Percentiles rank a stretch among this genome's conserved stretches.
Conservation (phyloP, 2,329 filamentous ascomycete species). For the Lasiodiplodia sp. region DNA sequence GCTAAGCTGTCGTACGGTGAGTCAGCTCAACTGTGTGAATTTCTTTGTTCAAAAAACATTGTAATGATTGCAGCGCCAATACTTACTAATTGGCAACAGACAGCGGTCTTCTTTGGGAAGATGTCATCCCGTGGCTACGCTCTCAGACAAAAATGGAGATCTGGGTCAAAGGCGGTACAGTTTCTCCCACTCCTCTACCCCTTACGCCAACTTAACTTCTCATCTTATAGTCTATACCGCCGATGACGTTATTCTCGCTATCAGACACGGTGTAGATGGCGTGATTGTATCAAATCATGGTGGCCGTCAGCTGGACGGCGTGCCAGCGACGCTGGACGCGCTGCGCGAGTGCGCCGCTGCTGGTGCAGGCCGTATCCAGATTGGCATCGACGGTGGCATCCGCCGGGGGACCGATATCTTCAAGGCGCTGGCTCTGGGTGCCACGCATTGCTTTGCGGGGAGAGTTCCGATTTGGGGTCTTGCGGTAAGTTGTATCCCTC, state of each 20-base stretch:
- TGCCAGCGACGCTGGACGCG: slow-evolving; percentile 60
- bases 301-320: slow-evolving; percentile 60
- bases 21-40: no score
- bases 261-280: slow-evolving; percentile 50
- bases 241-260: slow-evolving; percentile 54
- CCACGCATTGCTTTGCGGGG: slow-evolving; percentile 58
- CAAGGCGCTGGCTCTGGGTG: slow-evolving; percentile 63
- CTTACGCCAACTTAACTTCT: no score
- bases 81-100: slow-evolving; percentile 27
- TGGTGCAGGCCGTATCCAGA: slow-evolving; percentile 57
- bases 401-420: slow-evolving; percentile 64
- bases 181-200: no score
- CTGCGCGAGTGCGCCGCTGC: slow-evolving; percentile 49
- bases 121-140: slow-evolving; percentile 58
- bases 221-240: slow-evolving; percentile 39
- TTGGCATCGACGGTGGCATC: slow-evolving; percentile 70
- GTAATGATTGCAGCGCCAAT: no score
- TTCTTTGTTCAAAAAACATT: no score
- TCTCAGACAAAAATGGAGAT: slow-evolving; percentile 57
- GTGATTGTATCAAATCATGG: slow-evolving; percentile 63
- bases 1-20: background rate
- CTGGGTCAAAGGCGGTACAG: slow-evolving; percentile 52
- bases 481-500: slow-evolving; percentile 41
- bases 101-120: slow-evolving; percentile 54
- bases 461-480: slow-evolving; percentile 60